These are phyloP conservation scores for Vicia sativa DNA, from an alignment of 306 rosid genomes.

Conservation along the genomic window DNA sequence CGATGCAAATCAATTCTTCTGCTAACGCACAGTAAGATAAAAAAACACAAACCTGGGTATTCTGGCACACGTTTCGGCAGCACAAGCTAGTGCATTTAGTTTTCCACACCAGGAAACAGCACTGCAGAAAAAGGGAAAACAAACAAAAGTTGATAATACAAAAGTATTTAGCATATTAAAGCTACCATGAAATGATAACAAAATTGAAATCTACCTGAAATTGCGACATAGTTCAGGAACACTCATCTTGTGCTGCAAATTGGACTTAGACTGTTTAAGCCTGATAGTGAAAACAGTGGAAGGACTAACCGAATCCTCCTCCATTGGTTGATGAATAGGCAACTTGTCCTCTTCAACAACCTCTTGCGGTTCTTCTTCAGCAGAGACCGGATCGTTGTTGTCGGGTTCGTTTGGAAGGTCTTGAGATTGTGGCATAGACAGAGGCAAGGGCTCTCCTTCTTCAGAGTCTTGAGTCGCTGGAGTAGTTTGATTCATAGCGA, in stretches of 20 bases:
- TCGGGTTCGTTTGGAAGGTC: constrained; percentile 45
- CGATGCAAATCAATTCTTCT: constrained; percentile 12
- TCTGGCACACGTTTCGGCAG: constrained; percentile 97
- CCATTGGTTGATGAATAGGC: constrained; percentile 59
- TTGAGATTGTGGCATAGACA: constrained; percentile 41
- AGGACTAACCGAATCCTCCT: constrained; percentile 69
- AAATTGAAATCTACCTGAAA: no score
- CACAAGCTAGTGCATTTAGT: constrained; percentile 97
- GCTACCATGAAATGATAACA: no score
- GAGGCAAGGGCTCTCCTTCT: constrained; percentile 62
- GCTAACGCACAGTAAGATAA: not conserved
- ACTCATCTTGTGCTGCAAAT: constrained; percentile 90
- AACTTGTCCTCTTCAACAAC: constrained; percentile 37
- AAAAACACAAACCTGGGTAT: constrained; percentile 78
- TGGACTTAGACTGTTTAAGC: constrained; percentile 77
- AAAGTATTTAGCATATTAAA: not conserved
- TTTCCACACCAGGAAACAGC: constrained; percentile 99
- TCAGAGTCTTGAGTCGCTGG: constrained; percentile 59
- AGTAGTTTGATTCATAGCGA: constrained; percentile 67
- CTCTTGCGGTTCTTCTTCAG: constrained; percentile 56
- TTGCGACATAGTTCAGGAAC: constrained; percentile 98
- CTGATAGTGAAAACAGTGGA: constrained; percentile 82
- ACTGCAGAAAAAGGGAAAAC: constrained; percentile 51
- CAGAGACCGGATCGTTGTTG: constrained; percentile 43
- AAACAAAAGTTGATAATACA: constrained; percentile 6